Evolutionary conservation across 345 rosid species (phyloP), one percentile per base, ranked within the genome.

Genomic region (Excoecaria agallocha): DNA sequence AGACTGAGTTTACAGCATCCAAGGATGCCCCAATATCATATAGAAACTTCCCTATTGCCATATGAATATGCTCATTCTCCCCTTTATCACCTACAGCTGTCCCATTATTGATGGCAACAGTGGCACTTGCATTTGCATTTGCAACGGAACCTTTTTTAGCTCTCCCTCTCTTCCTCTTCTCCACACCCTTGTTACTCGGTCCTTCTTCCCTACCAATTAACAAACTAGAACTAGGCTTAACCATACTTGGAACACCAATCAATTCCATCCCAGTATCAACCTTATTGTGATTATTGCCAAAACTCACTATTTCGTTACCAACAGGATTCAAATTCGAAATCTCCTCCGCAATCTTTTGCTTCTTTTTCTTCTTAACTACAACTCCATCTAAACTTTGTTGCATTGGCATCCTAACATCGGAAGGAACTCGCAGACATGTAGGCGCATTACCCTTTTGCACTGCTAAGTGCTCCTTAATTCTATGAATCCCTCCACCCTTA

Each of bases 401-500:
- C 92, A 95, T 84, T 38, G 56, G 37, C 12, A 78, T 51, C 49
- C 88, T 87, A 74, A 95, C 93, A 35, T 89, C 94, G 0, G 78
- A 63, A 1, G 97, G 94, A 56, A 90, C 96, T 25, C 75, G 87
- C 41, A 79, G 78, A 79, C 99, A 95, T 73, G 89, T 91, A 0
- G 96, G 80, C 0, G 93, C 99, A 75, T 90, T 89, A 25, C 98
- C 98, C 79, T 93, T 95, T 11, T 87, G 91, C 41, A 96, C 91
- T 0, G 99, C 97, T 58, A 95, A 89, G 75, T 95, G 98, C 54
- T 95, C 98, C 83, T 95, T 95, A 74, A 95, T 87, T 81, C 99
- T 88, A 67, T 94, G 91, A 81, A 95, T 93, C 41, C 99, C 99
- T 60, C 97, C 99, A 30, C 99, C 99, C 83, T 90, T 91, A 55